Evolutionary conservation across 2,329 filamentous ascomycete species (phyloP).

Genomic region (Fusarium redolens): DNA sequence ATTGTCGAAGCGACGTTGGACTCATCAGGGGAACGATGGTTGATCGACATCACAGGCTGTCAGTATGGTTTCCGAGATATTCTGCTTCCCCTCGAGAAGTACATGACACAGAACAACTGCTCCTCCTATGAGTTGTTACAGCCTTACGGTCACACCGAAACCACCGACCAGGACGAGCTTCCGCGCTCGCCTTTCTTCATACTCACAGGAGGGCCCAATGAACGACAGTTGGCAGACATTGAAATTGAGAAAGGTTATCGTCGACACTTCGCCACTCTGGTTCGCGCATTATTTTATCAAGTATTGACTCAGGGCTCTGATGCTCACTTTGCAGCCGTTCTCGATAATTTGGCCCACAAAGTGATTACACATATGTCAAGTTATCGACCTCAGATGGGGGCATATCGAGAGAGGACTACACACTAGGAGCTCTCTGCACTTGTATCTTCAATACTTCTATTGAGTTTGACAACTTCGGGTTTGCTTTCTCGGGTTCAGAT

Average conservation of each 20-base stretch:
- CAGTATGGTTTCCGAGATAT: conserved; percentile 31
- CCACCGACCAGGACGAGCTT: conserved; percentile 17
- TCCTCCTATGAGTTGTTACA: neutral
- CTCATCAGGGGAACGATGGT: conserved; percentile 12
- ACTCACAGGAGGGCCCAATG: neutral
- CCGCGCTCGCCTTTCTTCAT: neutral
- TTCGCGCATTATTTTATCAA: neutral
- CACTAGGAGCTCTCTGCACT: neutral
- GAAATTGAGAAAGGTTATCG: conserved; percentile 12
- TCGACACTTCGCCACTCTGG: conserved; percentile 19
- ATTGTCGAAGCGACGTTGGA: conserved; percentile 1
- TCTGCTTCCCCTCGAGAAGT: conserved; percentile 22
- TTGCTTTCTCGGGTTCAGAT: neutral
- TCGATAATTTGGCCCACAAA: conserved; percentile 1
- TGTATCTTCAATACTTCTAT: neutral
- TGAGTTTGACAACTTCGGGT: neutral
- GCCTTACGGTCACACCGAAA: conserved; percentile 16
- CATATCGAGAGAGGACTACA: neutral
- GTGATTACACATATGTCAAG: conserved; percentile 9
- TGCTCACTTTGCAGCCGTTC: conserved; percentile 6
- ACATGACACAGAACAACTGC: conserved; percentile 7
- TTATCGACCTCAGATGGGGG: neutral
- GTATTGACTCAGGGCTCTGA: conserved; percentile 20
- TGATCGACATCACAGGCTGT: conserved; percentile 23
- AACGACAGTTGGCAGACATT: conserved; percentile 2